Base-by-base conservation (phyloP, 768 basidiomycete species). In the Agrocybe praecox region DNA sequence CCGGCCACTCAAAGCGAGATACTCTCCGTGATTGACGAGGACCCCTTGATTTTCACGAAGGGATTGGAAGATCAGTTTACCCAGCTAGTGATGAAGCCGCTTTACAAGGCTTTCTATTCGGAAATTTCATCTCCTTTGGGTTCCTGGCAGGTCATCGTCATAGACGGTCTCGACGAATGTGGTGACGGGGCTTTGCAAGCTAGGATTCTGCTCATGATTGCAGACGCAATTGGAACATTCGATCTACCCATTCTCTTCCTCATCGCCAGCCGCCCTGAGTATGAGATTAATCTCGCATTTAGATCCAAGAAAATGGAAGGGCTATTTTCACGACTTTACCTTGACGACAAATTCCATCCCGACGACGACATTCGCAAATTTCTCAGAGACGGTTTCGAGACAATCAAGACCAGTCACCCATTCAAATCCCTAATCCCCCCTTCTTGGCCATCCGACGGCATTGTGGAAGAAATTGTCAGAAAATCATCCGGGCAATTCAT, bases 221-320 rank as follows among this genome's bases (percentile, higher is more conserved):
- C 36, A 5, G 12, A 14, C 12, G 5, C 36, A 40, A n/a, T 40
- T 5, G 6, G 36, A 14, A 12, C 5, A 14, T 40, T 4, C 36
- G 36, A n/a, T 14, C 36, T n/a, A 14, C n/a, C 12, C n/a, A 40
- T 40, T 12, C 36, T 14, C 6, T 15, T 40, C n/a, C n/a, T 40
- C 36, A n/a, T 40, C 12, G 36, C 36, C 5, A 52, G 51, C 42
- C 51, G 51, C 3, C 51, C 51, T 6, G 43, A 65, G 18, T 48
- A 56, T 21, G 52, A 57, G 4, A 46, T 63, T 18, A 42, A 36
- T 2, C 51, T 52, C 1, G 50, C 42, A 0, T 61, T 65, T 29
- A 49, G 53, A 9, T 40, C 46, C n/a, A 33, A 50, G 1, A 19
- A 33, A 3, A 29, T 62, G n/a, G 8, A 26, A 5, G n/a, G 22